Conservation (phyloP, 108 stramenopile species). For the Epithemia pelagica region DNA sequence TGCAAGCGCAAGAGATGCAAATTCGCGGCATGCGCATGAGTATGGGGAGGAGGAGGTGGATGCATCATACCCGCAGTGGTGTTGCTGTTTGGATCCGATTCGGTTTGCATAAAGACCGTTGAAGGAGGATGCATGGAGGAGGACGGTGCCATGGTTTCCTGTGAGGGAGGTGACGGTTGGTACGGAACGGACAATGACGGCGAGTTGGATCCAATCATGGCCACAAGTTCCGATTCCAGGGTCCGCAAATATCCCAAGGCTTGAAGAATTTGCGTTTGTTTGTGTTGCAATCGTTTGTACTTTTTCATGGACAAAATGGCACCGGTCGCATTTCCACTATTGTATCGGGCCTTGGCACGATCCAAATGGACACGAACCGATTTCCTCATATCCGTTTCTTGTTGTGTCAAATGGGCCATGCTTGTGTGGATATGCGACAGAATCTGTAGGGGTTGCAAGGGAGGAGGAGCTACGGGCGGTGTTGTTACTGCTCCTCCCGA, state of each 20-base stretch:
- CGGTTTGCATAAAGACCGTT: background rate
- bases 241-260: background rate
- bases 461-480: background rate
- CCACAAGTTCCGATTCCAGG: background rate
- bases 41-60: background rate
- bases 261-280: background rate
- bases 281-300: background rate
- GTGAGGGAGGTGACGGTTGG: no score
- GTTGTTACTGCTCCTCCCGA: background rate
- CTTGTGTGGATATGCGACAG: background rate
- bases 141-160: background rate
- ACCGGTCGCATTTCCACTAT: background rate
- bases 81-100: no score
- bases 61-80: background rate
- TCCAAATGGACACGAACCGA: background rate
- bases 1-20: background rate
- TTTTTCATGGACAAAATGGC: background rate
- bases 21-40: background rate
- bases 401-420: background rate
- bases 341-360: background rate
- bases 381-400: background rate
- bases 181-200: no score
- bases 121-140: background rate
- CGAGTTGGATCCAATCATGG: background rate
- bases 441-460: background rate